phyloP scores from a whole-genome alignment of 805 yeast species.

The Candida peoriensis region DNA sequence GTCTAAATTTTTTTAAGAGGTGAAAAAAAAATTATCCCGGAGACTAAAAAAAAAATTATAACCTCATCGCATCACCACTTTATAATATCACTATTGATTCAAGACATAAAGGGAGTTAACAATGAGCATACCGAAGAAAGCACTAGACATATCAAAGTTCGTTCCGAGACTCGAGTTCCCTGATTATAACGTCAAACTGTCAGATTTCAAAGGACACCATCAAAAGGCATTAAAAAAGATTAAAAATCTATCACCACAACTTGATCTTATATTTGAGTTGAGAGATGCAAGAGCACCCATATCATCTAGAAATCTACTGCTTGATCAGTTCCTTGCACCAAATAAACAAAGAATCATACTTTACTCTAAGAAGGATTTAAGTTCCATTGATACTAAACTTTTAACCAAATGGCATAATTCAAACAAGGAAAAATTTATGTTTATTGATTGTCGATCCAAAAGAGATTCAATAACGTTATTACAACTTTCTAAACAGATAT shows the following conservation, averaged over 20 bases:
- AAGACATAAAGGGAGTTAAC: neutral
- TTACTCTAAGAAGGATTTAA: constrained; percentile 72
- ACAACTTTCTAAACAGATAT: constrained; percentile 40
- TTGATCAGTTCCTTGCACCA: constrained; percentile 58
- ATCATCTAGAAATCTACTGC: constrained; percentile 72
- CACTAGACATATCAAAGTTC: constrained; percentile 30
- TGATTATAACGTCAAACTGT: constrained; percentile 56
- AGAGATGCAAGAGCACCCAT: constrained; percentile 90
- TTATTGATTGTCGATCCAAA: constrained; percentile 52
- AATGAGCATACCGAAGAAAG: constrained; percentile 5
- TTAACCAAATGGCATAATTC: constrained; percentile 46
- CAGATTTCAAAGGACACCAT: constrained; percentile 91
- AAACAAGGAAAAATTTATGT: constrained; percentile 38
- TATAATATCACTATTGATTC: neutral
- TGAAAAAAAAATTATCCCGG: too few species aligned
- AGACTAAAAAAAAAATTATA: neutral
- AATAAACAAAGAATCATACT: constrained; percentile 53
- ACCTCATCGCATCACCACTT: neutral
- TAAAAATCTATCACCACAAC: constrained; percentile 66
- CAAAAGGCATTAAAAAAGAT: constrained; percentile 67
- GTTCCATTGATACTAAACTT: constrained; percentile 36
- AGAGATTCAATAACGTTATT: constrained; percentile 48
- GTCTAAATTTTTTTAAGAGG: too few species aligned
- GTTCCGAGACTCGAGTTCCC: constrained; percentile 74
- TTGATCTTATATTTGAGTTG: constrained; percentile 78